Evolutionary conservation across 2,329 filamentous ascomycete species (phyloP), one percentile per base, ranked within the genome.

Genomic region (Penicillium sumatraense): DNA sequence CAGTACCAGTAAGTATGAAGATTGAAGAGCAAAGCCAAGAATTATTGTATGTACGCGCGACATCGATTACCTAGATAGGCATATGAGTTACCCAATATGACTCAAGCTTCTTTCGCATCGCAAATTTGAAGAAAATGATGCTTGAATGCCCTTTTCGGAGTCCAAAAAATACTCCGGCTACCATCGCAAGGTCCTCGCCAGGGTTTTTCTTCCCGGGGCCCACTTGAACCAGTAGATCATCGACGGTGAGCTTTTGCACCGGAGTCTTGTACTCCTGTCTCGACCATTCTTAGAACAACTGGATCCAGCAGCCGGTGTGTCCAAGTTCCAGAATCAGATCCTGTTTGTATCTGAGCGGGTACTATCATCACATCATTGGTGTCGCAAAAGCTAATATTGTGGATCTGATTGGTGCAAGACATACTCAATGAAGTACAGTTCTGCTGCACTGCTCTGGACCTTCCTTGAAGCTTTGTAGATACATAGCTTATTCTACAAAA

Each of bases 231-330:
- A 58, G 56, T 45, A 59, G 60, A 63, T 63, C 60, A 59, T 57
- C 23, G 40, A 62, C 53, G 53, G 51, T 57, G 55, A 61, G 27
- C 33, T 54, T 44, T 55, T 56, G 44, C 46, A 49, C 51, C 49
- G 51, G 52, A 54, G 23, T 49, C 50, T 54, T 46, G 42, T 46
- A 46, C 48, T 59, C 51, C 33, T 57, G 24, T 20, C 40, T 20
- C 35, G 44, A 21, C 23, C 14, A 26, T 41, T 38, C 38, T 23
- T 18, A 36, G 26, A 51, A 41, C 50, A 31, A 42, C 58, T 57
- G 20, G 36, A 56, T 61, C 49, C 48, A 59, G 58, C 29, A 49
- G 3, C 57, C 65, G 60, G 62, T 66, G 63, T 62, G 57, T 48
- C 53, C 40, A 48, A 27, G 49, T 60, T 62, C 62, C 58, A 64